Percentiles rank a stretch among this genome's conserved stretches.
phyloP scores from a whole-genome alignment of 2,329 filamentous ascomycete genomes.

The Talaromyces albobiverticillius region DNA sequence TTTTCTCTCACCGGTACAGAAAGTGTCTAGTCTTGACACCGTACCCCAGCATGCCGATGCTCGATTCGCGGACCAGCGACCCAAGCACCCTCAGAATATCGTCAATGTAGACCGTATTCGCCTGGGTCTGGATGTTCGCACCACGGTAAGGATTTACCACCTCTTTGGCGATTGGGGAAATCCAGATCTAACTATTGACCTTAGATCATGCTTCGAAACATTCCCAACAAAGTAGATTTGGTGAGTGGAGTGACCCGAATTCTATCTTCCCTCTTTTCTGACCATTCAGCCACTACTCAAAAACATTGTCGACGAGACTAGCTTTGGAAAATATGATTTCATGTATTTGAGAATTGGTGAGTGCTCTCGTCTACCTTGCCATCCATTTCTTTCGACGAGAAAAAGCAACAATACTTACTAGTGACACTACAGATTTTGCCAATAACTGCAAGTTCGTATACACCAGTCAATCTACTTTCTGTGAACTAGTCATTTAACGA shows the following conservation, averaged over 20 bases:
- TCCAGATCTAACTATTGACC: conserved; percentile 4
- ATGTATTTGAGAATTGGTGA: conserved; percentile 82
- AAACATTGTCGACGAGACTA: conserved; percentile 72
- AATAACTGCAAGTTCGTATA: conserved; percentile 74
- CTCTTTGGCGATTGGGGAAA: conserved; percentile 4
- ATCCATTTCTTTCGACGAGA: background rate
- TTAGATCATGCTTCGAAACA: conserved; percentile 91
- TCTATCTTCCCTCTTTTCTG: conserved; percentile 11
- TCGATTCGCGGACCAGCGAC: conserved; percentile 27
- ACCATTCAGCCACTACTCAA: conserved; percentile 64
- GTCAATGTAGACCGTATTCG: conserved; percentile 45
- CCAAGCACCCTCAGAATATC: conserved; percentile 39
- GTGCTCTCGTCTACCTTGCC: background rate
- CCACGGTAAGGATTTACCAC: conserved; percentile 56
- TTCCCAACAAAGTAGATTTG: conserved; percentile 82
- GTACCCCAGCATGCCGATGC: conserved; percentile 27
- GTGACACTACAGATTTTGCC: conserved; percentile 58
- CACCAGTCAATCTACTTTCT: background rate
- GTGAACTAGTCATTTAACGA: background rate
- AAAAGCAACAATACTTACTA: background rate
- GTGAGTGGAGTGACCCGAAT: conserved; percentile 28
- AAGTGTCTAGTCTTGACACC: conserved; percentile 18
- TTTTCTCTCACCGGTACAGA: conserved; percentile 15
- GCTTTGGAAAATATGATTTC: conserved; percentile 84
- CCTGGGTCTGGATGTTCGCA: conserved; percentile 68